phyloP scores from a whole-genome alignment of 192 early-diverging fungal species.

The Backusella westeae region DNA sequence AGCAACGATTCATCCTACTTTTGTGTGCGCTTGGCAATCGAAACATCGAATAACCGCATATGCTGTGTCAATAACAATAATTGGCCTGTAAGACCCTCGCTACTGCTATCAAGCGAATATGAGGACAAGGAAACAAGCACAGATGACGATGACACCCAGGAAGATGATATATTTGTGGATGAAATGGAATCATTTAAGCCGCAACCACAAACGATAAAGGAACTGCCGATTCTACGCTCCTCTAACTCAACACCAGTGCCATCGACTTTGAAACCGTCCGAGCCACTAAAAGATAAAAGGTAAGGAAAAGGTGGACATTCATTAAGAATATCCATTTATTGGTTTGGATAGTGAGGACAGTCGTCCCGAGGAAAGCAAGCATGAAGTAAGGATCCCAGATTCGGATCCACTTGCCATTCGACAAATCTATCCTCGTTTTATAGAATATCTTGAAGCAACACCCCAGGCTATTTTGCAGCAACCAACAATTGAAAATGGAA shows the following conservation, averaged over 20 bases:
- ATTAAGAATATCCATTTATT: neutral
- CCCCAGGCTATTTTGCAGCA: neutral
- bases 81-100: conserved; percentile 8
- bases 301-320: neutral
- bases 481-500: conserved; percentile 9
- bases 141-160: neutral
- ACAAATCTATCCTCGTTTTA: neutral
- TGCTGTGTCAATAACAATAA: conserved; percentile 6
- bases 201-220: too few relatives aligned
- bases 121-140: neutral
- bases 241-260: neutral
- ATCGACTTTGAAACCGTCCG: neutral
- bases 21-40: neutral
- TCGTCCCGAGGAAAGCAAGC: neutral
- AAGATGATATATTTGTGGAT: conserved; percentile 12
- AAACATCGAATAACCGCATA: neutral
- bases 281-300: neutral
- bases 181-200: neutral
- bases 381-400: neutral
- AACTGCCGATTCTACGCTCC: neutral
- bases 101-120: neutral
- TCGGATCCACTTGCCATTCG: conserved; percentile 8
- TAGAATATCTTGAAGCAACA: neutral
- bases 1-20: neutral
- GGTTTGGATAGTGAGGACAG: neutral